These are phyloP conservation scores for Emericellopsis atlantica DNA, from an alignment of 2,329 filamentous ascomycete species.

Conservation along the genomic window DNA sequence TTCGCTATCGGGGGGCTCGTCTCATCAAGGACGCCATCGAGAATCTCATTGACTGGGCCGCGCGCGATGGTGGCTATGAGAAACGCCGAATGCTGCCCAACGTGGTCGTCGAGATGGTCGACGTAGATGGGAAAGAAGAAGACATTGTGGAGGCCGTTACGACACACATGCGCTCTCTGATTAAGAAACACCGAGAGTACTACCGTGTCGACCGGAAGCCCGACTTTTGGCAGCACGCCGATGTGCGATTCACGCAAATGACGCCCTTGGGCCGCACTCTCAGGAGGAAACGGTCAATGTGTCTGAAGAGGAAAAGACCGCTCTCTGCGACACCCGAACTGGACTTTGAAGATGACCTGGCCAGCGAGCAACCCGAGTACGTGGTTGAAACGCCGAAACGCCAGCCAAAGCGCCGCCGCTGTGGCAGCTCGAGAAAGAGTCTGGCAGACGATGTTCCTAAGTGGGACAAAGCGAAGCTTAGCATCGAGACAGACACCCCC, in stretches of 20 bases:
- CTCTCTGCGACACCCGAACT: too few relatives aligned
- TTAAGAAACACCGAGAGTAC: constrained; percentile 21
- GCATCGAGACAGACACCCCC: neutral
- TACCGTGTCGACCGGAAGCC: constrained; percentile 13
- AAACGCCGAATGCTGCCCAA: constrained; percentile 23
- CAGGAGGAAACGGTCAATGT: neutral
- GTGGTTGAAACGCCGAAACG: too few relatives aligned
- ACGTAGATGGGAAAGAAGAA: constrained; percentile 13
- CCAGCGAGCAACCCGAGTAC: neutral
- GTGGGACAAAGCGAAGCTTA: neutral
- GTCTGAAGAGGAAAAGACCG: too few relatives aligned
- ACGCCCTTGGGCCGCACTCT: neutral
- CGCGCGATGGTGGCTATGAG: constrained; percentile 24
- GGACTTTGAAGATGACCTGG: neutral
- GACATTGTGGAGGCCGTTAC: constrained; percentile 22
- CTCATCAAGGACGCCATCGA: constrained; percentile 21
- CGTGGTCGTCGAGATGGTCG: constrained; percentile 21
- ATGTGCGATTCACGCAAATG: neutral
- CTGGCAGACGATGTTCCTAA: too few relatives aligned
- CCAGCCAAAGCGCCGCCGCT: too few relatives aligned
- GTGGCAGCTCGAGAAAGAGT: too few relatives aligned
- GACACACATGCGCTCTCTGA: constrained; percentile 19
- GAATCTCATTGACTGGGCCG: constrained; percentile 25
- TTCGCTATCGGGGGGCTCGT: constrained; percentile 7
- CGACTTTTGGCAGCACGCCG: constrained; percentile 15